Evolutionary conservation across 257 asterid genomes (phyloP), one percentile per base, ranked within the genome.

Genomic region (Henckelia pumila): DNA sequence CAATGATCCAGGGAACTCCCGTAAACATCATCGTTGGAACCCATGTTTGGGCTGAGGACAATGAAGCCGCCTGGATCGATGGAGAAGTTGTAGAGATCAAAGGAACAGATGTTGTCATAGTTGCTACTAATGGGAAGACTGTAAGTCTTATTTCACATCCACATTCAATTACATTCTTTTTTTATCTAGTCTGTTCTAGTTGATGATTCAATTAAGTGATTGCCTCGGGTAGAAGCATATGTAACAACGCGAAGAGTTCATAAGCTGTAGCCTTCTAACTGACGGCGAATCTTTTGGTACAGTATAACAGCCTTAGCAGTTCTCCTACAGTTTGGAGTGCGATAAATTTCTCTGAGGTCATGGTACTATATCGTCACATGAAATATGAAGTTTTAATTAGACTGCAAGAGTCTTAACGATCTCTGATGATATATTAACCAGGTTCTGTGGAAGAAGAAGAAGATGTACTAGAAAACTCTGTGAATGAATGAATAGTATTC

Each of bases 41-140:
- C 62, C 96, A 86, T 59, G 97, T 91, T 59, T 86, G 97, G 97
- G 85, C 71, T 7, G 97, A 88, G 80, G 97, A 88, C 81, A 88
- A 88, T 60, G 97, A 88, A 50, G 65, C 56, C 40, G 91, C 96
- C 77, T 88, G 97, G 97, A 82, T 88, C 56, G 95, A 91, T 78
- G 97, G 97, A 55, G 80, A 85, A 73, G 97, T 91, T 2, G 35
- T 76, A 30, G 81, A 85, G 68, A 91, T 88, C 72, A 85, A 85
- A 74, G 97, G 94, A 72, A 59, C 77, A 5, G 64, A 84, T 78
- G 96, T 87, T 60, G 84, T 88, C 70, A 78, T 88, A 73, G 77
- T 82, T 56, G 78, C 94, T 19, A 76, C 93, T 59, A 73, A 67
- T 71, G 97, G 81, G 52, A 88, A 82, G 76, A 86, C 82, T 32